A percentile compares a stretch with the other conserved stretches of the same genome.
phyloP scores from a whole-genome alignment of 495 filamentous ascomycete genomes.

The Hypoxylon subgilvum region DNA sequence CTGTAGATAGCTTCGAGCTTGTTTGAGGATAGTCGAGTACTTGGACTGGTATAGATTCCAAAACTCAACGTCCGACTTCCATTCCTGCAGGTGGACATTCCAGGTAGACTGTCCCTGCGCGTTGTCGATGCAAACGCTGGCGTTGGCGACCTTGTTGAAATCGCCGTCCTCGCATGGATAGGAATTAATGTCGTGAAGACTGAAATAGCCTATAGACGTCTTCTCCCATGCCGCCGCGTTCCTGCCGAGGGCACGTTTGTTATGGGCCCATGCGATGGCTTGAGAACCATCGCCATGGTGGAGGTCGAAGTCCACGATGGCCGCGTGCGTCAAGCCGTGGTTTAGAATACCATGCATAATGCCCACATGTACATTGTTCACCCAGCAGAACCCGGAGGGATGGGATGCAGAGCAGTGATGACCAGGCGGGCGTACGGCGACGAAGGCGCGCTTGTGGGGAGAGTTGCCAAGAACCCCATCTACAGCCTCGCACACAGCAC shows the following conservation, averaged over 20 bases:
- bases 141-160: constrained; percentile 85
- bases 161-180: constrained; percentile 93
- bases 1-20: constrained; percentile 76
- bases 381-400: constrained; percentile 96
- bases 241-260: constrained; percentile 66
- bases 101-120: constrained; percentile 91
- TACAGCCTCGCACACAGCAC: constrained; percentile 88
- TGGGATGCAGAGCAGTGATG: constrained; percentile 89
- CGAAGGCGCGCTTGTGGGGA: constrained; percentile 75
- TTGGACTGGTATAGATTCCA: constrained; percentile 82
- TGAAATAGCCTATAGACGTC: constrained; percentile 91
- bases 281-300: constrained; percentile 98
- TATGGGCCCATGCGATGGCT: constrained; percentile 86
- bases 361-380: constrained; percentile 97
- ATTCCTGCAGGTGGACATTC: constrained; percentile 92
- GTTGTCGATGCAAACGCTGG: constrained; percentile 88
- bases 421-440: constrained; percentile 81
- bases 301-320: constrained; percentile 95
- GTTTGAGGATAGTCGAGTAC: constrained; percentile 77
- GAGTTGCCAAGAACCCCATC: constrained; percentile 75
- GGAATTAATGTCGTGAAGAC: constrained; percentile 95
- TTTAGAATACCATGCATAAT: constrained; percentile 84
- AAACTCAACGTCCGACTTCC: constrained; percentile 81
- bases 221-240: constrained; percentile 75
- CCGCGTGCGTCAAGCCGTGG: constrained; percentile 88